Evolutionary conservation across 306 rosid species (phyloP).

Genomic region (Gynostemma pentaphyllum): DNA sequence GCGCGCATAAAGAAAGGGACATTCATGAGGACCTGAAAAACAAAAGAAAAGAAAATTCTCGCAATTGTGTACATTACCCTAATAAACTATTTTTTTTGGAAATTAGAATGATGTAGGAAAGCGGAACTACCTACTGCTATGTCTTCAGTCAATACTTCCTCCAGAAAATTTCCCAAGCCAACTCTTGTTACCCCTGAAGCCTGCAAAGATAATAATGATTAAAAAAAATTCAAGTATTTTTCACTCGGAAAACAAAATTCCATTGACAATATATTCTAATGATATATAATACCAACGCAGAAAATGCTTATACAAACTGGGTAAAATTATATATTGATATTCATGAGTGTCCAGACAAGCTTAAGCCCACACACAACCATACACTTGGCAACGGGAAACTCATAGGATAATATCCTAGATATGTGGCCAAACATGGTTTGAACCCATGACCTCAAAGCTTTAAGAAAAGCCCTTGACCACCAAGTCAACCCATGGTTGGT

Average conservation of each 20-base stretch:
- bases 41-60: conserved; percentile 9
- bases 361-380: too few species aligned
- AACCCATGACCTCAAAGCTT: too few species aligned
- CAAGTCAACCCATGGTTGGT: too few species aligned
- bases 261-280: not conserved
- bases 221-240: conserved; percentile 11
- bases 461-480: too few species aligned
- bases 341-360: too few species aligned
- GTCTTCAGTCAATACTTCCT: conserved; percentile 56
- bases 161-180: conserved; percentile 44
- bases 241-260: not conserved
- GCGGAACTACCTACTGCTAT: conserved; percentile 39
- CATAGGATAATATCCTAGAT: too few species aligned
- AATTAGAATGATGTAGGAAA: not conserved
- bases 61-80: not conserved
- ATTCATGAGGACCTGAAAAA: conserved; percentile 58
- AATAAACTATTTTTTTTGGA: not conserved
- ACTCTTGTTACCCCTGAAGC: conserved; percentile 28
- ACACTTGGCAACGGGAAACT: too few species aligned
- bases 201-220: conserved; percentile 23
- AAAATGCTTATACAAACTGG: not conserved
- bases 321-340: too few species aligned
- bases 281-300: not conserved
- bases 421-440: too few species aligned
- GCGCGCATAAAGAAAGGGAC: conserved; percentile 86